phyloP scores from a whole-genome alignment of 371 early-diverging fungal genomes.

The Encephalitozoon intestinalis region DNA sequence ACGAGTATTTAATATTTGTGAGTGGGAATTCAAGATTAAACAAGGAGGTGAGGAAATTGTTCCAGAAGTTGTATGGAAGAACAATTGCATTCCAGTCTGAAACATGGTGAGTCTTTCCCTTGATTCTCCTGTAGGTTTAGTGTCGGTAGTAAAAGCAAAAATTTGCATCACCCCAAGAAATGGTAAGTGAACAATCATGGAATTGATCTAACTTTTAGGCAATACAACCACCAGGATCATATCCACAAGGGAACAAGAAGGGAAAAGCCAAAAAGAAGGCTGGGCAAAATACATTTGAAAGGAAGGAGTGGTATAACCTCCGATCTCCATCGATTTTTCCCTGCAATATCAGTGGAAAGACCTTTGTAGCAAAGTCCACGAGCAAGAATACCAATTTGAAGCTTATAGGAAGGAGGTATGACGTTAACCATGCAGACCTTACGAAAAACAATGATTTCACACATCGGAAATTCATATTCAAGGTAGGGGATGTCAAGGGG shows the following conservation, averaged over 20 bases:
- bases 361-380: conserved; percentile 45
- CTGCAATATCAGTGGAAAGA: conserved; percentile 44
- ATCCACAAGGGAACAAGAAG: conserved; percentile 50
- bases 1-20: conserved; percentile 44
- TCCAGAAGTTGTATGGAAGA: conserved; percentile 32
- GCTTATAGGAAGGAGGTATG: conserved; percentile 88
- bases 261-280: conserved; percentile 38
- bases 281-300: conserved; percentile 46
- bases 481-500: conserved; percentile 90
- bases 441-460: conserved; percentile 67
- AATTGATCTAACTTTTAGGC: conserved; percentile 32
- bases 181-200: background rate
- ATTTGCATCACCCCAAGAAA: background rate
- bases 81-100: conserved; percentile 49
- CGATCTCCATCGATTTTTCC: conserved; percentile 33
- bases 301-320: conserved; percentile 58
- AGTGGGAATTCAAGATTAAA: conserved; percentile 51
- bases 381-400: conserved; percentile 40
- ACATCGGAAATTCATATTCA: conserved; percentile 94
- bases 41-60: conserved; percentile 23
- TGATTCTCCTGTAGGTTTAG: background rate
- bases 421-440: conserved; percentile 91
- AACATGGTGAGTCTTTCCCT: conserved; percentile 44
- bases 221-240: conserved; percentile 44
- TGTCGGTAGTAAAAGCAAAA: background rate